A percentile compares a stretch with the other conserved stretches of the same genome.
Conservation (phyloP, 257 asterid species). For the Salvia miltiorrhiza region DNA sequence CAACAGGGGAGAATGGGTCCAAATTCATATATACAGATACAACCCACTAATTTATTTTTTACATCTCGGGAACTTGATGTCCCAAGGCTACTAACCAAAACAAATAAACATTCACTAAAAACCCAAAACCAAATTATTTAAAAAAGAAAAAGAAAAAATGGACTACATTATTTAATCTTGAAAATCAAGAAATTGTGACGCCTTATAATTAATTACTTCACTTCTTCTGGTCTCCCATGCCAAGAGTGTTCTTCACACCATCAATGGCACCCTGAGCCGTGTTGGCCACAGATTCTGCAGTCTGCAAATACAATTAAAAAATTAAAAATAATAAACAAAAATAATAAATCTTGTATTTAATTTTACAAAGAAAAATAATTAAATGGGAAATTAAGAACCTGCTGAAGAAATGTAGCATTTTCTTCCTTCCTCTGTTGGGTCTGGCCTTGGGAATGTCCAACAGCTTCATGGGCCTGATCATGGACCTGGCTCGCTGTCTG, state of each 20-base stretch:
- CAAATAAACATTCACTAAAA: background rate
- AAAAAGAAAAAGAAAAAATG: background rate
- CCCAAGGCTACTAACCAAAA: background rate
- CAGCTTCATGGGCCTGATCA: conserved; percentile 41
- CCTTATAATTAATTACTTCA: conserved; percentile 20
- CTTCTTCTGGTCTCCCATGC: conserved; percentile 57
- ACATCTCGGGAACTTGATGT: background rate
- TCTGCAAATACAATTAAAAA: conserved; percentile 24
- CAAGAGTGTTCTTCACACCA: conserved; percentile 71
- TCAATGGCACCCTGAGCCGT: conserved; percentile 75
- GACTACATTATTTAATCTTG: background rate
- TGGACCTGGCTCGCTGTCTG: conserved; percentile 40
- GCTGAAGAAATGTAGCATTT: conserved; percentile 45
- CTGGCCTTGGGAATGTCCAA: conserved; percentile 34
- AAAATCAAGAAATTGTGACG: background rate
- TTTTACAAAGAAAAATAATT: background rate
- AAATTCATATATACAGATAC: background rate
- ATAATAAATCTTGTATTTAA: background rate
- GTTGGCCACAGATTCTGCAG: conserved; percentile 50
- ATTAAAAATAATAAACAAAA: background rate
- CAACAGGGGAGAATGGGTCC: background rate
- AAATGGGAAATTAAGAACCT: conserved; percentile 27
- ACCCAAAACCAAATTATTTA: too few relatives aligned
- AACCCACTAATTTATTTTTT: background rate
- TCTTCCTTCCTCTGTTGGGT: conserved; percentile 52